Evolutionary conservation across 768 basidiomycete genomes (phyloP).

Genomic region (Hemileccinum impolitum): DNA sequence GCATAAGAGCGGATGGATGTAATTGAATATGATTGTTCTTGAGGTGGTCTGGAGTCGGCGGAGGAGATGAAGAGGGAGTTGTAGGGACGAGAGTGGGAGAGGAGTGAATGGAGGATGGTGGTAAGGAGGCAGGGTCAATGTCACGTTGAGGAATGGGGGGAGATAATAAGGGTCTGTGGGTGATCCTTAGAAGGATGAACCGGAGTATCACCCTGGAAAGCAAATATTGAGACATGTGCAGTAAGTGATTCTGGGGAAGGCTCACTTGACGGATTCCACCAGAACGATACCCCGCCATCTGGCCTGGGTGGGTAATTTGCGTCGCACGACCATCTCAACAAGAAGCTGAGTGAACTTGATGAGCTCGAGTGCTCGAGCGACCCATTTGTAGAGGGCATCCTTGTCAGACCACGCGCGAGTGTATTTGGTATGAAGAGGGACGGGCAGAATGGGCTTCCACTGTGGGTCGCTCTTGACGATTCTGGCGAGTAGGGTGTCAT

Average conservation of each 20-base stretch:
- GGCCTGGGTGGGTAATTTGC: slow-evolving; percentile 60
- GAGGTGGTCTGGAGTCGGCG: slow-evolving; percentile 72
- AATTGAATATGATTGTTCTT: slow-evolving; percentile 72
- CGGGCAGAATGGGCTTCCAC: slow-evolving; percentile 71
- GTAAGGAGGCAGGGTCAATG: slow-evolving; percentile 70
- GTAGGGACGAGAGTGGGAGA: slow-evolving; percentile 62
- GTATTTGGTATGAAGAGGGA: slow-evolving; percentile 80
- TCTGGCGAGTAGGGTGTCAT: slow-evolving; percentile 84
- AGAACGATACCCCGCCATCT: slow-evolving; percentile 77
- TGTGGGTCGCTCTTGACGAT: slow-evolving; percentile 62
- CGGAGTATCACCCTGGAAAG: slow-evolving; percentile 66
- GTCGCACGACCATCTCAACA: slow-evolving; percentile 81
- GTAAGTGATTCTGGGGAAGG: slow-evolving; percentile 7
- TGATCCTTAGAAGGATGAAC: slow-evolving; percentile 67
- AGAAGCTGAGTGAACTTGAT: slow-evolving; percentile 81
- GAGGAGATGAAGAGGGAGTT: slow-evolving; percentile 51
- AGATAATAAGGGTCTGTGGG: slow-evolving; percentile 69
- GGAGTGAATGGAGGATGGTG: slow-evolving; percentile 48
- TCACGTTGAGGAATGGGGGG: slow-evolving; percentile 87
- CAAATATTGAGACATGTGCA: slow-evolving; percentile 4
- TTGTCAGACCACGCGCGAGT: slow-evolving; percentile 83
- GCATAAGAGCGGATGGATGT: slow-evolving; percentile 59
- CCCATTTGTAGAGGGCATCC: slow-evolving; percentile 71
- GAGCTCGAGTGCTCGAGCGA: slow-evolving; percentile 69
- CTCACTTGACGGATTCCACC: slow-evolving; percentile 84